A percentile compares a stretch with the other conserved stretches of the same genome.
Conservation (phyloP, 768 basidiomycete species). For the Boletus vermiculosoides region DNA sequence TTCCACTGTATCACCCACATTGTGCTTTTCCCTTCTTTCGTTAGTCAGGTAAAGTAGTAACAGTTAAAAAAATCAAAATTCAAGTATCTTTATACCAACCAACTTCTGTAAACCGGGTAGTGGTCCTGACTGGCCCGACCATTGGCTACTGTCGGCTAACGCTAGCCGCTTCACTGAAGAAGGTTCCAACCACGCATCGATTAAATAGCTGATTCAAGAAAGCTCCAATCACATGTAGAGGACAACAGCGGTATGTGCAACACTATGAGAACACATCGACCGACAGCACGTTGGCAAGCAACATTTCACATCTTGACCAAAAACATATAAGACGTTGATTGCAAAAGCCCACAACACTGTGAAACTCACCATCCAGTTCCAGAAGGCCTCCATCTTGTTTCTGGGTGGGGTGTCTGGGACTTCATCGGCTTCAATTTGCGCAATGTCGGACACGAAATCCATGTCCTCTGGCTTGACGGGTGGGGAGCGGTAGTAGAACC, state of each 20-base stretch:
- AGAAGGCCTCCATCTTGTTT: slow-evolving; percentile 67
- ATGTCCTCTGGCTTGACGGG: slow-evolving; percentile 54
- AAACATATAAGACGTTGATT: neutral
- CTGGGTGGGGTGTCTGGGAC: slow-evolving; percentile 71
- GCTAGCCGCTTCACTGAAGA: too few species aligned
- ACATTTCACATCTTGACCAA: slow-evolving; percentile 22
- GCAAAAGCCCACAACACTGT: neutral
- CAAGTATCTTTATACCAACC: neutral
- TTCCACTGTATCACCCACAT: slow-evolving; percentile 35
- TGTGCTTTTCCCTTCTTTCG: slow-evolving; percentile 11
- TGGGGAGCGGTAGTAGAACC: slow-evolving; percentile 39
- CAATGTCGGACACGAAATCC: slow-evolving; percentile 78
- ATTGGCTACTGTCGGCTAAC: too few species aligned
- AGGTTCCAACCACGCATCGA: neutral
- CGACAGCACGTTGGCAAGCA: neutral
- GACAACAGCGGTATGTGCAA: slow-evolving; percentile 5
- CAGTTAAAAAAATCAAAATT: slow-evolving; percentile 14
- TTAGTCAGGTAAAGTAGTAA: slow-evolving; percentile 29
- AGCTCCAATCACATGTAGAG: neutral
- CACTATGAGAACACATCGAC: neutral
- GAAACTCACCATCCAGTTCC: slow-evolving; percentile 72
- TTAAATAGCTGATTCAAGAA: neutral
- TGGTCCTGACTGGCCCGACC: too few species aligned
- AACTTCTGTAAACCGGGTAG: too few species aligned
- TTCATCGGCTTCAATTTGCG: slow-evolving; percentile 66